A percentile compares a stretch with the other conserved stretches of the same genome.
Evolutionary conservation across 192 early-diverging fungal species (phyloP).

Genomic region (Linnemannia exigua): DNA sequence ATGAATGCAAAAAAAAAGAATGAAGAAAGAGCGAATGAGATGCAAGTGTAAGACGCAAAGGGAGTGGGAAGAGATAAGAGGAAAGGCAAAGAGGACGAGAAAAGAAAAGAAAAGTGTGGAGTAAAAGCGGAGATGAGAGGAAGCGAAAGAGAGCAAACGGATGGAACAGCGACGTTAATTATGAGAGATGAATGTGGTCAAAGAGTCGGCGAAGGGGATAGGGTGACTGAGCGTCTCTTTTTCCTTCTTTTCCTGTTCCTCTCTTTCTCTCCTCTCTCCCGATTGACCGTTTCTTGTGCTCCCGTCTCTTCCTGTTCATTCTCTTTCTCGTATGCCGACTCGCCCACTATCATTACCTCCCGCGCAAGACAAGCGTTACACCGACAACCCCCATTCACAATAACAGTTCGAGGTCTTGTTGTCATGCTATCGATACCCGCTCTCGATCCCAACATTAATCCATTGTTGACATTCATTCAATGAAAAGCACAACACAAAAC

Average conservation of each 20-base stretch:
- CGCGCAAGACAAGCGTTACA: background rate
- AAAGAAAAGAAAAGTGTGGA: background rate
- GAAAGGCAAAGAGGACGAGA: background rate
- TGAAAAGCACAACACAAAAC: background rate
- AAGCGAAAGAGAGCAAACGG: background rate
- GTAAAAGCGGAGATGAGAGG: background rate
- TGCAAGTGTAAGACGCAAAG: background rate
- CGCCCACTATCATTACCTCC: background rate
- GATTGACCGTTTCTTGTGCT: background rate
- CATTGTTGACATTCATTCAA: background rate
- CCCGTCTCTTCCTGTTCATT: background rate
- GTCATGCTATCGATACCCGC: background rate
- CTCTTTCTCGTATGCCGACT: background rate
- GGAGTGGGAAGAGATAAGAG: background rate
- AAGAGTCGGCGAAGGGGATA: no score
- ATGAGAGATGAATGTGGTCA: no score
- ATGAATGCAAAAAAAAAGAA: background rate
- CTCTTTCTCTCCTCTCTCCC: background rate
- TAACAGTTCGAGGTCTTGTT: no score
- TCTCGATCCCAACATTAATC: background rate
- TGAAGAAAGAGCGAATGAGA: background rate
- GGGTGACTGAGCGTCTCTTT: background rate
- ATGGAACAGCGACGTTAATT: no score
- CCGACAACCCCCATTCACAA: background rate
- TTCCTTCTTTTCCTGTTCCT: background rate